Percentiles rank a stretch among this genome's conserved stretches.
Conservation (phyloP, 2,329 filamentous ascomycete species). For the Berkeleyomyces rouxiae region DNA sequence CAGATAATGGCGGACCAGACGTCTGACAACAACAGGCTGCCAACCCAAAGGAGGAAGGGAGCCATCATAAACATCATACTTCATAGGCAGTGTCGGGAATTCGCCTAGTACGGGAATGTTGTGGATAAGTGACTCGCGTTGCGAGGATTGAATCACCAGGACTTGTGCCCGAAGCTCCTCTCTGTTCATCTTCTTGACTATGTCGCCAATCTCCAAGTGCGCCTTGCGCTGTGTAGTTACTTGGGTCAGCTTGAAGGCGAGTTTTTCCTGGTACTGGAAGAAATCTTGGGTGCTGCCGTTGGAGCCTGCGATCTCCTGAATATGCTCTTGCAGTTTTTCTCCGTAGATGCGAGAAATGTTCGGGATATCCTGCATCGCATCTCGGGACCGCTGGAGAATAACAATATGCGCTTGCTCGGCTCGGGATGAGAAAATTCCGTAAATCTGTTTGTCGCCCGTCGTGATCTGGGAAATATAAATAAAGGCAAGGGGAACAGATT, state of each 20-base stretch:
- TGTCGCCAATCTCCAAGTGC: slow-evolving; percentile 70
- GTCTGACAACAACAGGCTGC: slow-evolving; percentile 76
- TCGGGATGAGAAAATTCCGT: slow-evolving; percentile 77
- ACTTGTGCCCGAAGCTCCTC: slow-evolving; percentile 69
- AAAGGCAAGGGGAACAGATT: slow-evolving; percentile 58
- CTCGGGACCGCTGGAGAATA: slow-evolving; percentile 68
- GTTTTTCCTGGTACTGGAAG: slow-evolving; percentile 71
- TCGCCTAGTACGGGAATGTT: slow-evolving; percentile 73
- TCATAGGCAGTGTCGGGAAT: slow-evolving; percentile 66
- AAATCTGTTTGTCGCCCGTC: slow-evolving; percentile 80
- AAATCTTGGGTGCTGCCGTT: slow-evolving; percentile 51
- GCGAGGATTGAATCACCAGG: slow-evolving; percentile 80
- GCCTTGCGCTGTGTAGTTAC: slow-evolving; percentile 83
- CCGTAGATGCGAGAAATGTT: slow-evolving; percentile 80
- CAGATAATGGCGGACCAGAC: slow-evolving; percentile 77
- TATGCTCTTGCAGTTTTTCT: slow-evolving; percentile 52
- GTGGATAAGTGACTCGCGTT: slow-evolving; percentile 62
- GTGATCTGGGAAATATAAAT: slow-evolving; percentile 87
- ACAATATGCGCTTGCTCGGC: slow-evolving; percentile 69
- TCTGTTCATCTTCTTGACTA: slow-evolving; percentile 77
- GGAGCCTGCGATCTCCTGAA: slow-evolving; percentile 48
- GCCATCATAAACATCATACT: slow-evolving; percentile 68
- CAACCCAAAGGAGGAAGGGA: slow-evolving; percentile 82
- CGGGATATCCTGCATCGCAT: slow-evolving; percentile 64
- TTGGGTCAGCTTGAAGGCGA: slow-evolving; percentile 73